Evolutionary conservation across 495 filamentous ascomycete genomes (phyloP).

Genomic region (Hypoxylon intermedium): DNA sequence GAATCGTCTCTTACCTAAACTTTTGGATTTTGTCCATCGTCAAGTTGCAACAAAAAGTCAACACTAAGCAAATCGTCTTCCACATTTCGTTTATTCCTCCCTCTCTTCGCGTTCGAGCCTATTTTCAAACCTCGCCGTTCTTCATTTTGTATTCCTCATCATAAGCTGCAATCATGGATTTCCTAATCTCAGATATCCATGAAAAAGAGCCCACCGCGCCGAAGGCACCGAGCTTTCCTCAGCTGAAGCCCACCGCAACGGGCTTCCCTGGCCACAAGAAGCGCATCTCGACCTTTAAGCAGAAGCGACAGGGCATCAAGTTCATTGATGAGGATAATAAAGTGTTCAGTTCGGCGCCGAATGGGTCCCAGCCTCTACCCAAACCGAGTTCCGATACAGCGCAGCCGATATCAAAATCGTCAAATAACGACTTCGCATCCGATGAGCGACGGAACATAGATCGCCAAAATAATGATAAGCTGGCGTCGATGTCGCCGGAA

Average conservation of each 20-base stretch:
- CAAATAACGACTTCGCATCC: conserved; percentile 40
- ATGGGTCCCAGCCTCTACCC: conserved; percentile 6
- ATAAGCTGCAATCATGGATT: conserved; percentile 49
- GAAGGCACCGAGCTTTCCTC: conserved; percentile 70
- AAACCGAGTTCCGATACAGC: background rate
- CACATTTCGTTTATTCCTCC: background rate
- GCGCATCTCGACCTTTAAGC: conserved; percentile 80
- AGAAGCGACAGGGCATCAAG: conserved; percentile 56
- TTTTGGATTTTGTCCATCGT: conserved; percentile 6
- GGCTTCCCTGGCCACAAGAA: conserved; percentile 90
- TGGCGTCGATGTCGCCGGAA: conserved; percentile 79
- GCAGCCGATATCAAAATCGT: background rate
- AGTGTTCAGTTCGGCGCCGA: conserved; percentile 12
- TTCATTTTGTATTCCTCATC: no score
- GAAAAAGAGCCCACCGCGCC: conserved; percentile 68
- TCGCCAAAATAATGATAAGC: conserved; percentile 75
- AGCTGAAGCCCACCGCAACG: conserved; percentile 61
- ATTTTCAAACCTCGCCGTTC: no score
- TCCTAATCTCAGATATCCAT: conserved; percentile 76
- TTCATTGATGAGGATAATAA: conserved; percentile 6
- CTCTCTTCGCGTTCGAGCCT: no score
- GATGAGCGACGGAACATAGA: conserved; percentile 75
- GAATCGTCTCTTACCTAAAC: background rate
- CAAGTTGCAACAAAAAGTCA: background rate
- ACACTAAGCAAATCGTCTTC: background rate